phyloP scores from a whole-genome alignment of 257 asterid species.

The Nicotiana tomentosiformis region DNA sequence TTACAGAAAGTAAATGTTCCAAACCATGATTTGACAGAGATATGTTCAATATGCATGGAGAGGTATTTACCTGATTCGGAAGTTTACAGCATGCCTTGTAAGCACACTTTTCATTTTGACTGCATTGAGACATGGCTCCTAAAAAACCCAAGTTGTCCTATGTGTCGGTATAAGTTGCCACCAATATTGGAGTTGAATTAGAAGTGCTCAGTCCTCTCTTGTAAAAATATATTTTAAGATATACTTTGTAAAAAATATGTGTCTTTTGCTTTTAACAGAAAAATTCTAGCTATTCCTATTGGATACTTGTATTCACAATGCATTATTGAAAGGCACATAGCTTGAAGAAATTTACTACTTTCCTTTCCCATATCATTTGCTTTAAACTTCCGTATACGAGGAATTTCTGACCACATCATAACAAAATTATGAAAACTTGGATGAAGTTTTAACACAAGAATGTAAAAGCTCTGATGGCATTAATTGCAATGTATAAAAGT shows the following conservation, averaged over 20 bases:
- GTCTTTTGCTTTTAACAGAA: not conserved
- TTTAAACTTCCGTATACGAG: not conserved
- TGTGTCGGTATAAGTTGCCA: not conserved
- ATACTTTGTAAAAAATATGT: not conserved
- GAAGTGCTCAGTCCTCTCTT: not conserved
- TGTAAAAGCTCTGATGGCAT: not conserved
- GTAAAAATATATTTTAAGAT: not conserved
- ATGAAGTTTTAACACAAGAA: not conserved
- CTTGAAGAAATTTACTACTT: not conserved
- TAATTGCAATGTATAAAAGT: too few species aligned
- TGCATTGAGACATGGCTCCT: not conserved
- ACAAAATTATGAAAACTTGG: not conserved
- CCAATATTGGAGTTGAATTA: not conserved
- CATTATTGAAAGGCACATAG: not conserved
- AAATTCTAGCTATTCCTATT: not conserved
- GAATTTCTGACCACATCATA: not conserved
- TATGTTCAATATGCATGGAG: constrained; percentile 4
- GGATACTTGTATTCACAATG: not conserved
- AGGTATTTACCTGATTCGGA: not conserved
- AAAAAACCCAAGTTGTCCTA: not conserved
- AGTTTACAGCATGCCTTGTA: not conserved
- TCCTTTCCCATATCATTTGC: not conserved
- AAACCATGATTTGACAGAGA: not conserved
- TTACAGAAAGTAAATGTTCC: not conserved
- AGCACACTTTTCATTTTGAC: not conserved